phyloP scores from a whole-genome alignment of 768 basidiomycete species.

The Pisolithus orientalis region DNA sequence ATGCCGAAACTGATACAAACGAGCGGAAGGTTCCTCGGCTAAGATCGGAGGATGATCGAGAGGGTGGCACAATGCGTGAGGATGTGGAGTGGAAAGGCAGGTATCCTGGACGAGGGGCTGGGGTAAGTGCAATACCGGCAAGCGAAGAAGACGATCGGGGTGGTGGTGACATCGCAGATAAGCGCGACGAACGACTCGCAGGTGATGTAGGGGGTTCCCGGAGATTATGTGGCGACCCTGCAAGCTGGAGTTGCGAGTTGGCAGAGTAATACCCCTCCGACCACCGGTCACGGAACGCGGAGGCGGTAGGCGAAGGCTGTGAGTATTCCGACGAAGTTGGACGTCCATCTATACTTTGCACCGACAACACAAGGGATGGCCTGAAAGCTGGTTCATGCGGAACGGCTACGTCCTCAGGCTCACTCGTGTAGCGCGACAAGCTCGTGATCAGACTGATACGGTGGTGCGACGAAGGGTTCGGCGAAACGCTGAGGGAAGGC shows the following conservation, averaged over 20 bases:
- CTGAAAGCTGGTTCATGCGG: slow-evolving; percentile 25
- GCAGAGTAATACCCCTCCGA: slow-evolving; percentile 30
- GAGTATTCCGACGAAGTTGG: slow-evolving; percentile 64
- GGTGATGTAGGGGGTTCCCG: slow-evolving; percentile 16
- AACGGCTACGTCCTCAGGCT: slow-evolving; percentile 32
- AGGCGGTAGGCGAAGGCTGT: slow-evolving; percentile 66
- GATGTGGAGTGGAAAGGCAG: slow-evolving; percentile 14
- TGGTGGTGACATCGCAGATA: slow-evolving; percentile 46
- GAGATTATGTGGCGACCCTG: slow-evolving; percentile 10
- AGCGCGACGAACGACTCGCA: slow-evolving; percentile 13
- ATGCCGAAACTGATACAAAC: slow-evolving; percentile 23
- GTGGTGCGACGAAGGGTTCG: slow-evolving; percentile 19
- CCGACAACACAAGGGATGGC: slow-evolving; percentile 47
- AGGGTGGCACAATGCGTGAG: slow-evolving; percentile 11
- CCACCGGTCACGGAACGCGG: slow-evolving; percentile 67
- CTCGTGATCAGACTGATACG: slow-evolving; percentile 20
- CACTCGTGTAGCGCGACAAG: slow-evolving; percentile 31
- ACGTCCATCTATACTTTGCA: slow-evolving; percentile 33
- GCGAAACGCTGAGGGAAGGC: slow-evolving; percentile 28
- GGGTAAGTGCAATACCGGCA: slow-evolving; percentile 48
- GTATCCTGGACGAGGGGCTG: slow-evolving; percentile 35
- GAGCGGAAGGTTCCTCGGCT: slow-evolving; percentile 25
- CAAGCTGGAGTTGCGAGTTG: slow-evolving; percentile 13
- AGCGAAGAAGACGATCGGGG: slow-evolving; percentile 58
- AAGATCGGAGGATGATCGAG: slow-evolving; percentile 19